phyloP scores from a whole-genome alignment of 768 basidiomycete species.

The Mycena indigotica region DNA sequence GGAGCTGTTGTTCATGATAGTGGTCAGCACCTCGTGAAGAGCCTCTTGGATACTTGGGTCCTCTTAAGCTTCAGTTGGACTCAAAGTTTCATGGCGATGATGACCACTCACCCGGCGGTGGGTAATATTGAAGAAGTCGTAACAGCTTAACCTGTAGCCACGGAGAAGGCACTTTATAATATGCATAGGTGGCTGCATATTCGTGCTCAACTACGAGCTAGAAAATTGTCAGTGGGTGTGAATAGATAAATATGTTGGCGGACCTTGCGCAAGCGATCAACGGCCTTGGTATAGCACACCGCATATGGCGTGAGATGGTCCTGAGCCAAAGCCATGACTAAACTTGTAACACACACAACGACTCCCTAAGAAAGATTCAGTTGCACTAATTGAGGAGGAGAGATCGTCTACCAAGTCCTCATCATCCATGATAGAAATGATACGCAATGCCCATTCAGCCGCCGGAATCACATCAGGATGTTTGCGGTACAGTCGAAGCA shows the following conservation, averaged over 20 bases:
- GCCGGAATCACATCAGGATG: slow-evolving; percentile 93
- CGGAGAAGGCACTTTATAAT: slow-evolving; percentile 96
- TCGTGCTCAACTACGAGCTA: slow-evolving; percentile 92
- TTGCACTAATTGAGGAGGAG: slow-evolving; percentile 7
- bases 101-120: slow-evolving; percentile 75
- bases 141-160: slow-evolving; percentile 98
- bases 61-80: slow-evolving; percentile 49
- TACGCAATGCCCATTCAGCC: slow-evolving; percentile 92
- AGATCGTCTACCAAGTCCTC: slow-evolving; percentile 63
- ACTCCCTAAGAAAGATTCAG: slow-evolving; percentile 66
- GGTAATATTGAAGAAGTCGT: slow-evolving; percentile 91
- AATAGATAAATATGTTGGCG: slow-evolving; percentile 24
- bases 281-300: slow-evolving; percentile 93
- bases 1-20: slow-evolving; percentile 87
- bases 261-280: slow-evolving; percentile 84
- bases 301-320: slow-evolving; percentile 89
- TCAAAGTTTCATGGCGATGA: background rate
- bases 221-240: slow-evolving; percentile 6
- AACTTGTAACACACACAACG: slow-evolving; percentile 88
- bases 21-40: slow-evolving; percentile 81
- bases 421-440: slow-evolving; percentile 96
- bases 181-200: slow-evolving; percentile 86
- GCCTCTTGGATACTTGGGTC: slow-evolving; percentile 78
- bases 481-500: slow-evolving; percentile 92
- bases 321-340: slow-evolving; percentile 93